Conservation (phyloP, 306 rosid genomes). For the Cucumis hystrix region DNA sequence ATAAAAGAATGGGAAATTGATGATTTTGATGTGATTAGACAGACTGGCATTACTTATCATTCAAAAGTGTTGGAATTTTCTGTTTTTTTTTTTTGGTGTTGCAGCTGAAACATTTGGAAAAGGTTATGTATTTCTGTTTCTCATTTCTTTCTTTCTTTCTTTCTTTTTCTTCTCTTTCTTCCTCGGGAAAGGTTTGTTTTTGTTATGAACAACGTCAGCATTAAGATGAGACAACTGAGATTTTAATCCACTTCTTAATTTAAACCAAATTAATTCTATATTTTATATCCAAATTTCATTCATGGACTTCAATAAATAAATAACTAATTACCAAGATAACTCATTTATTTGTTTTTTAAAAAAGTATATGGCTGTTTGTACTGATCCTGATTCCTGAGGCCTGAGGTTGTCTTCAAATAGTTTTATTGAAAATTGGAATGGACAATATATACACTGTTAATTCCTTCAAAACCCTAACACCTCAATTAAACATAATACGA, state of each 20-base stretch:
- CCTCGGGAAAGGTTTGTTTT: neutral
- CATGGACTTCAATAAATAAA: neutral
- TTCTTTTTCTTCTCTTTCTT: neutral
- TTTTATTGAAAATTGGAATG: neutral
- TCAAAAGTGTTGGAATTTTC: neutral
- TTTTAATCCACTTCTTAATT: neutral
- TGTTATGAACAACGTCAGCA: neutral
- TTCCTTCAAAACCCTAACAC: neutral
- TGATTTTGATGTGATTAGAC: constrained; percentile 53
- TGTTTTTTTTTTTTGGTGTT: neutral
- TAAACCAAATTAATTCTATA: neutral
- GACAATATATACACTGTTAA: neutral
- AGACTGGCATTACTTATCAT: constrained; percentile 26
- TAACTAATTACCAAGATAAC: too few species aligned
- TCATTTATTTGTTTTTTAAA: too few species aligned
- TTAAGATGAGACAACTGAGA: neutral
- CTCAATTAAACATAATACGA: neutral
- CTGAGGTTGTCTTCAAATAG: neutral
- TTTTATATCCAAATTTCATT: neutral
- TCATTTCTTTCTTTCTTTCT: too few species aligned
- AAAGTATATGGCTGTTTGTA: too few species aligned
- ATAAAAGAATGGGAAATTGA: constrained; percentile 10
- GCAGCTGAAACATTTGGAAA: neutral
- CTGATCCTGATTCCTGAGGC: neutral
- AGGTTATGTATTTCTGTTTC: neutral